Evolutionary conservation across 108 stramenopile genomes (phyloP).

Genomic region (Skeletonema potamos): DNA sequence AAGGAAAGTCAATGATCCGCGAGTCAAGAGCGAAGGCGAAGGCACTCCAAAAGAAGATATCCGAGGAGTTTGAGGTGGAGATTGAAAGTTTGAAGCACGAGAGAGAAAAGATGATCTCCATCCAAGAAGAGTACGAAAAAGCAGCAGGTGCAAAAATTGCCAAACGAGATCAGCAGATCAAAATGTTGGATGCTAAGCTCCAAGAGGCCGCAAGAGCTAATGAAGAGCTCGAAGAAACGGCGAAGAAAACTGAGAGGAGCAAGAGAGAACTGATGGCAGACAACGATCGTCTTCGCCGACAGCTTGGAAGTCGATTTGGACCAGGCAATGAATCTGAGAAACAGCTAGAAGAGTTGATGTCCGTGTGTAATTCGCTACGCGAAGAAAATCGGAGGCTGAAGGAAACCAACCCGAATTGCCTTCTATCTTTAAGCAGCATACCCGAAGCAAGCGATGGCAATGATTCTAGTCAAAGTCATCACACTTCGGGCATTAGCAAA

Average conservation of each 20-base stretch:
- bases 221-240: constrained; percentile 58
- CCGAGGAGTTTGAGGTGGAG: constrained; percentile 41
- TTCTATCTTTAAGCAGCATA: neutral
- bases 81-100: constrained; percentile 41
- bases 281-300: constrained; percentile 85
- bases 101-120: constrained; percentile 23
- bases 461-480: constrained; percentile 1
- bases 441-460: neutral
- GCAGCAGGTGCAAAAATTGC: constrained; percentile 55
- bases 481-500: constrained; percentile 29
- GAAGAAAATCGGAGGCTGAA: constrained; percentile 78
- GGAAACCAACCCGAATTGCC: constrained; percentile 19
- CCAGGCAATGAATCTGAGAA: constrained; percentile 53
- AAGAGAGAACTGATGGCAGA: constrained; percentile 63
- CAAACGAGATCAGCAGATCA: constrained; percentile 63
- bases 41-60: constrained; percentile 35
- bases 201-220: constrained; percentile 48
- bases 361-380: constrained; percentile 62
- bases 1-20: constrained; percentile 67
- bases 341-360: constrained; percentile 72
- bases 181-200: constrained; percentile 47
- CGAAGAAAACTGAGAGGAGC: constrained; percentile 56
- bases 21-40: constrained; percentile 50
- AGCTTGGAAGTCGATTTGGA: constrained; percentile 73
- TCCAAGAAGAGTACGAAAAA: constrained; percentile 53